Base-by-base conservation (phyloP, 1,139 yeast species). In the Scheffersomyces illinoinensis region DNA sequence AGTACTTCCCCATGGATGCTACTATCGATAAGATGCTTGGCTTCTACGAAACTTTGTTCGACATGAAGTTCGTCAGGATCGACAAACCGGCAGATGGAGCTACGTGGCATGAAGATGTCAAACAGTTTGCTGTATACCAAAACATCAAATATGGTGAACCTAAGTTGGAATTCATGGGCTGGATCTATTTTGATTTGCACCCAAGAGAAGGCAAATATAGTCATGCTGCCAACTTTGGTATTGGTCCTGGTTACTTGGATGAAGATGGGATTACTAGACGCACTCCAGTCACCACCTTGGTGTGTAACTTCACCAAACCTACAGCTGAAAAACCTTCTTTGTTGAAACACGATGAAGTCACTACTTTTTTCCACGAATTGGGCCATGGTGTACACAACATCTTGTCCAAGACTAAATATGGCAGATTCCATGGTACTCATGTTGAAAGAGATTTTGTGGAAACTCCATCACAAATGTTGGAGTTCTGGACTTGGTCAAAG, bases 331-430 rank as follows among this genome's bases (percentile, higher is more conserved):
- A 88, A 68, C 96, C 97, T 17, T 86, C 96, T 0, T 77, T 91
- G 64, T 81, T 91, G 66, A 88, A 88, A 68, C 97, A 91, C 71
- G 80, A 79, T 62, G 97, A 91, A 71, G 92, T 91, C 5, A 87
- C 87, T 33, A 91, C 97, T 0, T 88, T 91, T 66, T 91, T 91
- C 87, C 97, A 91, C 69, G 97, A 91, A 74, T 81, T 91, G 66
- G 97, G 97, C 39, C 97, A 91, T 70, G 97, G 96, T 58, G 88
- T 91, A 59, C 97, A 91, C 73, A 90, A 86, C 63, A 77, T 91
- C 52, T 82, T 91, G 59, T 90, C 93, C 8, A 79, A 82, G 60
- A 88, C 93, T 54, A 79, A 77, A 60, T 87, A 84, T 65, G 81
- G 89, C 1, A 79, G 88, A 61, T 90, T 90, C 75, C 90, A 88